Evolutionary conservation across 352 stramenopile genomes (phyloP).

Genomic region (Phytophthora sojae): DNA sequence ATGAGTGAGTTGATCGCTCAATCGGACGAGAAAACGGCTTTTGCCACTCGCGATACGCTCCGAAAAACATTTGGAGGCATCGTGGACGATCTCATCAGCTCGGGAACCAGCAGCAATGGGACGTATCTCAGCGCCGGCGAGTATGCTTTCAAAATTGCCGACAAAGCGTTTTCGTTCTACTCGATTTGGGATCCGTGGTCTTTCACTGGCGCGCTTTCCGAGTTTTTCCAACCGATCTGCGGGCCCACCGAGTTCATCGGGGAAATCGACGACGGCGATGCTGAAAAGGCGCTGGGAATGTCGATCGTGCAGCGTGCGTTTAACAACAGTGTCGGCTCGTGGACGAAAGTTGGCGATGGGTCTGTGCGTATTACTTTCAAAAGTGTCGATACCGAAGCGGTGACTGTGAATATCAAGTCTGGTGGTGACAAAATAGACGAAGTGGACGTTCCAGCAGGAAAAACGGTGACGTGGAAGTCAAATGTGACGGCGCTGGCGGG

Average conservation of each 20-base stretch:
- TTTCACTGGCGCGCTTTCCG: conserved; percentile 36
- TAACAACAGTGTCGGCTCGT: conserved; percentile 27
- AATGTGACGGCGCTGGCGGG: conserved; percentile 25
- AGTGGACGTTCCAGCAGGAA: conserved; percentile 18
- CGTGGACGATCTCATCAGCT: conserved; percentile 41
- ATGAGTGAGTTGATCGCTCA: conserved; percentile 31
- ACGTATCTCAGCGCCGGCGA: conserved; percentile 27
- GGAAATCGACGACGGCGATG: conserved; percentile 42
- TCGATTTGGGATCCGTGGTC: conserved; percentile 42
- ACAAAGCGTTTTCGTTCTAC: conserved; percentile 41
- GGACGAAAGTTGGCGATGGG: conserved; percentile 25
- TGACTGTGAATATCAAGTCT: conserved; percentile 40
- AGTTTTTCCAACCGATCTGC: conserved; percentile 54
- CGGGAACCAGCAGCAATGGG: conserved; percentile 28
- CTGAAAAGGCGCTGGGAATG: conserved; percentile 38
- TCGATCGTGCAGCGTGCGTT: conserved; percentile 42
- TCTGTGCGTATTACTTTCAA: conserved; percentile 29
- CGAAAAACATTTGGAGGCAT: conserved; percentile 49
- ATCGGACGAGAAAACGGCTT: conserved; percentile 17
- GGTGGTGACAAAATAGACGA: conserved; percentile 25
- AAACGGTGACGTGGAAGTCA: conserved; percentile 23
- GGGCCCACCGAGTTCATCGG: conserved; percentile 43
- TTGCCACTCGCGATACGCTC: conserved; percentile 40
- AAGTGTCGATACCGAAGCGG: conserved; percentile 30
- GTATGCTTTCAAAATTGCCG: conserved; percentile 39